A percentile compares a stretch with the other conserved stretches of the same genome.
phyloP scores from a whole-genome alignment of 148 eudicot genomes.

The Diospyros kaki region DNA sequence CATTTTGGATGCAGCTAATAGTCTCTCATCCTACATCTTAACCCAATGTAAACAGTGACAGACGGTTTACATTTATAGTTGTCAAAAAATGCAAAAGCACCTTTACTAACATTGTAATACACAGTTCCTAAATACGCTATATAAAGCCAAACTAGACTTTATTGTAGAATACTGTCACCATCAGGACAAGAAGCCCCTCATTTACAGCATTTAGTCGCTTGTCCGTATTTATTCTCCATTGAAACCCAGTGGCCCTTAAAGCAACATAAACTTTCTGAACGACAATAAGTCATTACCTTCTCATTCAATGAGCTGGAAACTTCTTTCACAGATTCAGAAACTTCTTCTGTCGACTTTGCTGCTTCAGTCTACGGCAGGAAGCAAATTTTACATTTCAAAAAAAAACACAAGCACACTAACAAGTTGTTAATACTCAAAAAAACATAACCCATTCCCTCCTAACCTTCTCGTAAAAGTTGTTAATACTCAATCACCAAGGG shows the following conservation, averaged over 20 bases:
- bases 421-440: too few species aligned
- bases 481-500: too few species aligned
- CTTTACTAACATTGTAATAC: neutral
- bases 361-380: slow-evolving; percentile 58
- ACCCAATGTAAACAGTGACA: neutral
- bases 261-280: slow-evolving; percentile 1
- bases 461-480: too few species aligned
- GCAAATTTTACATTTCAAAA: neutral
- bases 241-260: slow-evolving; percentile 11
- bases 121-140: neutral
- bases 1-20: slow-evolving; percentile 2
- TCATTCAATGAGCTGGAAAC: slow-evolving; percentile 34
- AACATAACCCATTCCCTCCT: too few species aligned
- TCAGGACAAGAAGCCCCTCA: neutral
- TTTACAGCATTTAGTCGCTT: neutral
- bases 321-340: slow-evolving; percentile 65
- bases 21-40: neutral
- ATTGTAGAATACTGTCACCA: neutral
- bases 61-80: neutral
- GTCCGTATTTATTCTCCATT: slow-evolving; percentile 14
- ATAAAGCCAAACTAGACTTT: neutral
- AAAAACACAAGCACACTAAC: neutral
- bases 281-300: slow-evolving; percentile 38
- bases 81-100: neutral
- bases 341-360: slow-evolving; percentile 57